Conservation (phyloP, 805 yeast species). For the Zygosaccharomyces rouxii region DNA sequence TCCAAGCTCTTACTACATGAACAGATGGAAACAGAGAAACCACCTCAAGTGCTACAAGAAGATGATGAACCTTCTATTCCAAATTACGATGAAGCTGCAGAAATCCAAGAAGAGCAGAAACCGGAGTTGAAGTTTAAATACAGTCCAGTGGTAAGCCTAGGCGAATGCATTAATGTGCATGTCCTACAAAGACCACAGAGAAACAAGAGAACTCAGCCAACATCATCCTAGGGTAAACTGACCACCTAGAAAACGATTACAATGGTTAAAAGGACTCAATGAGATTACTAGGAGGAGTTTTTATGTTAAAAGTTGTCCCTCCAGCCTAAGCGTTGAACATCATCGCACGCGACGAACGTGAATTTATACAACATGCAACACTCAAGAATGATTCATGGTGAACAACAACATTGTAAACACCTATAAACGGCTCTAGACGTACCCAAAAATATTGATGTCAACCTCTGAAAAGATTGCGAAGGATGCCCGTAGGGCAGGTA, state of each 20-base stretch:
- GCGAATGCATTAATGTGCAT: conserved; percentile 29
- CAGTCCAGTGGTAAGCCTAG: conserved; percentile 22
- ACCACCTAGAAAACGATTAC: background rate
- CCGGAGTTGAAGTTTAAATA: conserved; percentile 25
- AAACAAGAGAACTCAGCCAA: conserved; percentile 7
- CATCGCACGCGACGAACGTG: conserved; percentile 3
- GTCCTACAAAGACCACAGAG: conserved; percentile 33
- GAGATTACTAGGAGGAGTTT: background rate
- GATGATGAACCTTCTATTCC: conserved; percentile 10
- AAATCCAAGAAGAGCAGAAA: conserved; percentile 18
- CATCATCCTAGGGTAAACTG: background rate
- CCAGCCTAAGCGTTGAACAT: background rate
- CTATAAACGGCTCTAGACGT: background rate
- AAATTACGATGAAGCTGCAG: background rate
- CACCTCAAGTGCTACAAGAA: conserved; percentile 9
- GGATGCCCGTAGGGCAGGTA: conserved; percentile 78
- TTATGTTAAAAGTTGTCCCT: background rate
- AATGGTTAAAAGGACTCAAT: background rate
- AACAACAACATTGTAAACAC: background rate
- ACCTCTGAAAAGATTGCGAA: conserved; percentile 71
- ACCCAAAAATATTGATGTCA: conserved; percentile 4
- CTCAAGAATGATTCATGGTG: background rate
- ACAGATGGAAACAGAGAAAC: background rate
- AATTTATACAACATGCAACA: background rate
- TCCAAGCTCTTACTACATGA: conserved; percentile 10